Evolutionary conservation across 1,139 yeast genomes (phyloP).

Genomic region (Hanseniaspora gamundiae): DNA sequence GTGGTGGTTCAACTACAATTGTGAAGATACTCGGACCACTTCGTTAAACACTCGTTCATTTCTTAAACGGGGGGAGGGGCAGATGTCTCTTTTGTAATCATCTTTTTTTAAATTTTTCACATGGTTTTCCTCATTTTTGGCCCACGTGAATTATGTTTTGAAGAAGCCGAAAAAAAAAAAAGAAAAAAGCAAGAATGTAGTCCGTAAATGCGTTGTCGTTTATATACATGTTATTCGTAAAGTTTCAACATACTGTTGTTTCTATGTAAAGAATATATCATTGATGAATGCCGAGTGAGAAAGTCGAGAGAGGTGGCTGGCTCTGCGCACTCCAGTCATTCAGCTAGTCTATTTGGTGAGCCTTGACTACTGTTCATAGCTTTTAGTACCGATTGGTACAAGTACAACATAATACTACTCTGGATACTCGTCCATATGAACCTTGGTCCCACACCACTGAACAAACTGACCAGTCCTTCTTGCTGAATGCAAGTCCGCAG

Average conservation of each 20-base stretch:
- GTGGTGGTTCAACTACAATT: too few species aligned
- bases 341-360: neutral
- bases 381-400: constrained; percentile 49
- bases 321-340: too few species aligned
- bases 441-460: constrained; percentile 93
- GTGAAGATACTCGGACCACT: too few species aligned
- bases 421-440: constrained; percentile 95
- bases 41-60: neutral
- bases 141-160: too few species aligned
- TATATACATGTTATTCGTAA: too few species aligned
- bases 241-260: neutral
- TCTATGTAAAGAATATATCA: neutral
- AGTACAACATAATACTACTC: constrained; percentile 83
- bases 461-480: constrained; percentile 73
- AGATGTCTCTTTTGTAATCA: too few species aligned
- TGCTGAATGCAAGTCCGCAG: constrained; percentile 50
- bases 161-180: too few species aligned
- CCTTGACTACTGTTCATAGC: constrained; percentile 15
- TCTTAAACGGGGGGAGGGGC: neutral
- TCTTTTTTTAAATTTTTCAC: neutral
- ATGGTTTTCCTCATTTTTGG: neutral
- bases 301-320: too few species aligned
- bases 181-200: too few species aligned
- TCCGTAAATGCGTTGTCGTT: too few species aligned
- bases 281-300: too few species aligned